phyloP scores from a whole-genome alignment of 2,329 filamentous ascomycete species.

The Trichoderma koningii region DNA sequence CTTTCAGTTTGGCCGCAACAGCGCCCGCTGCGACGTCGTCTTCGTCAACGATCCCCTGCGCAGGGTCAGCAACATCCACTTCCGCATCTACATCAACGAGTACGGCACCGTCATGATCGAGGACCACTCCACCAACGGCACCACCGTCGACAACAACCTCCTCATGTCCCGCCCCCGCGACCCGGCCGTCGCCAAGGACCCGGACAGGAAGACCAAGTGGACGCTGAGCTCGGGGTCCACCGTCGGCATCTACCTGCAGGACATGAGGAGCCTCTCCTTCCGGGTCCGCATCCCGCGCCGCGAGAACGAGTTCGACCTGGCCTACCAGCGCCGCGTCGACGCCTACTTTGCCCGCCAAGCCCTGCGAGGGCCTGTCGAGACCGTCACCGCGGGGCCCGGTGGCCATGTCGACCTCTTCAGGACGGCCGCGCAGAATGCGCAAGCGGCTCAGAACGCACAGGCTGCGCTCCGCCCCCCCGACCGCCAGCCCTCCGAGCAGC shows the following conservation, averaged over 20 bases:
- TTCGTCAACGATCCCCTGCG: slow-evolving; percentile 67
- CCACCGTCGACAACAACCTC: slow-evolving; percentile 74
- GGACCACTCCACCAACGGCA: slow-evolving; percentile 95
- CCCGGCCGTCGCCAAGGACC: slow-evolving; percentile 33
- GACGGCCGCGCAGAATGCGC: slow-evolving; percentile 26
- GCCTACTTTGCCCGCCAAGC: slow-evolving; percentile 58
- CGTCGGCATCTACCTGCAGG: slow-evolving; percentile 66
- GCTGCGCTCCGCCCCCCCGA: slow-evolving; percentile 8
- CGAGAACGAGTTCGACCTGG: slow-evolving; percentile 64
- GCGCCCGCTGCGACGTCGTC: slow-evolving; percentile 68
- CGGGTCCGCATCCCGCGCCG: slow-evolving; percentile 81
- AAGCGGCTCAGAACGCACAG: not conserved
- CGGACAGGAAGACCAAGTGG: slow-evolving; percentile 45
- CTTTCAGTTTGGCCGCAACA: slow-evolving; percentile 85
- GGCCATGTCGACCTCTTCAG: slow-evolving; percentile 48
- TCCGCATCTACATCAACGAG: slow-evolving; percentile 88
- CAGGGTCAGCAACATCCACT: slow-evolving; percentile 91
- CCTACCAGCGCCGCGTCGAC: slow-evolving; percentile 69
- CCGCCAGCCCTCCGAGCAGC: slow-evolving; percentile 19
- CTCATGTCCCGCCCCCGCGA: slow-evolving; percentile 50
- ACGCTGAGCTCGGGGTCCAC: slow-evolving; percentile 73
- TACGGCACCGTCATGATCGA: slow-evolving; percentile 87
- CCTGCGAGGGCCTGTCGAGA: slow-evolving; percentile 39
- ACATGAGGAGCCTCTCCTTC: slow-evolving; percentile 68
- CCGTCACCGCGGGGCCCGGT: slow-evolving; percentile 50